Conservation (phyloP, 169 alveolate species). For the Perkinsus chesapeaki region DNA sequence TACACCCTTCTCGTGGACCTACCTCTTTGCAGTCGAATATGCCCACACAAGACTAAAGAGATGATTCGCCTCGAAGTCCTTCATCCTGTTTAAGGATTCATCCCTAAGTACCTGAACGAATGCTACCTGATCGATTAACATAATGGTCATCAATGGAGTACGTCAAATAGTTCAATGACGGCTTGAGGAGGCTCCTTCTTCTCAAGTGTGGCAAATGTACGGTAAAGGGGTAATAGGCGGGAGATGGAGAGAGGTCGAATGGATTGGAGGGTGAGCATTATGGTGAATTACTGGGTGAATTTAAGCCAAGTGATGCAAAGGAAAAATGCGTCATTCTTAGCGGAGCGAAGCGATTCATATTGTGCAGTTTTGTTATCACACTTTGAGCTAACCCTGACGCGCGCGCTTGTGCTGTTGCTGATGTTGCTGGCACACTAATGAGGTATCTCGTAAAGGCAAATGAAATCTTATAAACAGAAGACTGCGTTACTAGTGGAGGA, state of each 20-base stretch:
- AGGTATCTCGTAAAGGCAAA: too few relatives aligned
- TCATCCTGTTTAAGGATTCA: neutral
- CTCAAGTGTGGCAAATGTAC: neutral
- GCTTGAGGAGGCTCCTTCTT: neutral
- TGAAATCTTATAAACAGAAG: too few relatives aligned
- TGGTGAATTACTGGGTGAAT: neutral
- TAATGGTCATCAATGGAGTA: neutral
- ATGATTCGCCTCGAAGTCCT: neutral
- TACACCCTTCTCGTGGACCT: neutral
- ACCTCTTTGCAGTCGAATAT: neutral
- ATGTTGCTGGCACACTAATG: too few relatives aligned
- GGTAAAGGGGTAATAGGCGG: too few relatives aligned
- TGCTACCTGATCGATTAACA: neutral
- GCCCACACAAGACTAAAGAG: neutral
- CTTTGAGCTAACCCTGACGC: neutral
- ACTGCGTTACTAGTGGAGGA: too few relatives aligned
- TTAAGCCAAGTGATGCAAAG: neutral
- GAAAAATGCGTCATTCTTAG: neutral
- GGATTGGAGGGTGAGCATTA: neutral
- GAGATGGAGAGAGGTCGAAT: too few relatives aligned
- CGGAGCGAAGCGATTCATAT: neutral
- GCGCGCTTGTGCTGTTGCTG: too few relatives aligned
- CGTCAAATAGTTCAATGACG: neutral
- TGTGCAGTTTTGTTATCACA: neutral
- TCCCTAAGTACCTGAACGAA: neutral